These are phyloP conservation scores for Fusarium begoniae DNA, from an alignment of 2,329 filamentous ascomycete species.

Conservation along the genomic window DNA sequence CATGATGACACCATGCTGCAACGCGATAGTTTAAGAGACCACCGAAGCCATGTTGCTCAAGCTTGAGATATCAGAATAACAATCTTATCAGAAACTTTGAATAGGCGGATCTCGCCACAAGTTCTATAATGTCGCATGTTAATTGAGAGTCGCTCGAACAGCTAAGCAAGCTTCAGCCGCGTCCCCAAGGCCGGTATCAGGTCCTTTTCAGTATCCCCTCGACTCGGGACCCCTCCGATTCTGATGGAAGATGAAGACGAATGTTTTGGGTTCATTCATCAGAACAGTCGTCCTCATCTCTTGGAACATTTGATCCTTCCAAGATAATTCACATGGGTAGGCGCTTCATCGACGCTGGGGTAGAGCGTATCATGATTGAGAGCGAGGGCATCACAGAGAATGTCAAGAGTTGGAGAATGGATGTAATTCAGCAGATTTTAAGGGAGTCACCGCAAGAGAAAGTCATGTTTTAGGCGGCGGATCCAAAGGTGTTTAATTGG, in stretches of 20 bases:
- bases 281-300: slow-evolving; percentile 53
- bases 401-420: slow-evolving; percentile 62
- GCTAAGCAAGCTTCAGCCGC: not conserved
- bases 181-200: not conserved
- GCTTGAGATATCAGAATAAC: not conserved
- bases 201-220: not conserved
- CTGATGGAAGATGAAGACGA: slow-evolving; percentile 3
- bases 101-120: rapidly evolving
- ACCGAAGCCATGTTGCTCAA: too few relatives aligned
- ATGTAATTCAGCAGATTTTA: slow-evolving; percentile 63
- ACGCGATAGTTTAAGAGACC: not conserved
- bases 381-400: slow-evolving; percentile 69
- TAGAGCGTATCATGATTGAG: slow-evolving; percentile 67
- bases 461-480: slow-evolving; percentile 67
- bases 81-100: not conserved
- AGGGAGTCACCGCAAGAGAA: slow-evolving; percentile 60
- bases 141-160: not conserved
- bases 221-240: not conserved
- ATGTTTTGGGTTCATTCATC: slow-evolving; percentile 52
- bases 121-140: not conserved
- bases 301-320: not conserved
- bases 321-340: slow-evolving; percentile 54
- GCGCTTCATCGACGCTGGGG: slow-evolving; percentile 60
- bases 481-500: slow-evolving; percentile 65
- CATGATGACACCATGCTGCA: slow-evolving; percentile 12